Percentiles rank a stretch among this genome's conserved stretches.
These are phyloP conservation scores for Gnomoniopsis smithogilvyi DNA, from an alignment of 2,329 filamentous ascomycete genomes.

Conservation along the genomic window DNA sequence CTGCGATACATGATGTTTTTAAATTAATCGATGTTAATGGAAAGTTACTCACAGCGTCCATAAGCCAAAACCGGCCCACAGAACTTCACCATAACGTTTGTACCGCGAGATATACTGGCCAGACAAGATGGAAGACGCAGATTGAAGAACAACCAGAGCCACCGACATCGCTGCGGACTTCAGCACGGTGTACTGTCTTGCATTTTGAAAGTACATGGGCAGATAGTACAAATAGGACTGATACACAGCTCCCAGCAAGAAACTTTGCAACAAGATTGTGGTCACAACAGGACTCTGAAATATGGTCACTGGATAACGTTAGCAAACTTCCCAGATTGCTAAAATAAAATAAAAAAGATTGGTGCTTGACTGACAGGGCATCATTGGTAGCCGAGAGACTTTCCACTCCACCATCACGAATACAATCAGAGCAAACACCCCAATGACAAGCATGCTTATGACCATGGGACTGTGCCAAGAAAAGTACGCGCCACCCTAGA, in stretches of 20 bases:
- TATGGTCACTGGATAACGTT: constrained; percentile 37
- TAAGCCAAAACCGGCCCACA: constrained; percentile 39
- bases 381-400: constrained; percentile 53
- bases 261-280: constrained; percentile 54
- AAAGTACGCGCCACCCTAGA: constrained; percentile 46
- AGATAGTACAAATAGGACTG: constrained; percentile 59
- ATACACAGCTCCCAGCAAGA: constrained; percentile 58
- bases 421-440: constrained; percentile 27
- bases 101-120: constrained; percentile 55
- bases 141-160: constrained; percentile 46
- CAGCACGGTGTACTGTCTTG: constrained; percentile 29
- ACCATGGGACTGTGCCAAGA: constrained; percentile 54
- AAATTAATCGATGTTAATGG: neutral
- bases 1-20: too few relatives aligned
- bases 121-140: constrained; percentile 41
- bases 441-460: constrained; percentile 50
- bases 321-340: too few relatives aligned
- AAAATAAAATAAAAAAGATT: too few relatives aligned
- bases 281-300: constrained; percentile 51
- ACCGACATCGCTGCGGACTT: constrained; percentile 50
- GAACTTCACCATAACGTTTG: constrained; percentile 57
- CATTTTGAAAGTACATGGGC: constrained; percentile 61
- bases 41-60: constrained; percentile 30
- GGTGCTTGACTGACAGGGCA: constrained; percentile 37
- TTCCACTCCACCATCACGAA: constrained; percentile 56